Evolutionary conservation across 1,284 basidiomycete genomes (phyloP).

Genomic region (Xanthoconium separans): DNA sequence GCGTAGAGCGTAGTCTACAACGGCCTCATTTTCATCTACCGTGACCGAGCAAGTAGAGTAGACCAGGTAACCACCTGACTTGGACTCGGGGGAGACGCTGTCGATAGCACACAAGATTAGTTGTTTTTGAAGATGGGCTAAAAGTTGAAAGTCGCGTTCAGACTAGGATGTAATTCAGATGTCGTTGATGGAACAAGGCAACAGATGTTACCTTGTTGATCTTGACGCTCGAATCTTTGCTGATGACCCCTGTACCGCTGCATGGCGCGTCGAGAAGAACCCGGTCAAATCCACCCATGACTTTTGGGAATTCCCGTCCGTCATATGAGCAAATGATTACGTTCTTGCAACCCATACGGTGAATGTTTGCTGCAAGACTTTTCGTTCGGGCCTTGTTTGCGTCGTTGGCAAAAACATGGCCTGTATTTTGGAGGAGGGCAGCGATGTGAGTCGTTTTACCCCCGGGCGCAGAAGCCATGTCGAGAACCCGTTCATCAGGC

Average conservation of each 20-base stretch:
- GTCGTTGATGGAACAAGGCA: neutral
- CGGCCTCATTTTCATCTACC: constrained; percentile 97
- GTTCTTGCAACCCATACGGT: constrained; percentile 97
- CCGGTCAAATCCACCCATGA: constrained; percentile 97
- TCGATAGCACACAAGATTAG: constrained; percentile 98
- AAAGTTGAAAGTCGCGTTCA: constrained; percentile 90
- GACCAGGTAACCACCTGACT: constrained; percentile 92
- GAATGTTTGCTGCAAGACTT: constrained; percentile 94
- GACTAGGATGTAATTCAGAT: constrained; percentile 50
- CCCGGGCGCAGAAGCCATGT: constrained; percentile 99
- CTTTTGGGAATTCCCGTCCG: constrained; percentile 98
- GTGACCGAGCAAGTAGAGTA: constrained; percentile 99
- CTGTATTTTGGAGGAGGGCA: constrained; percentile 96
- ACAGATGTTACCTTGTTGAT: constrained; percentile 81
- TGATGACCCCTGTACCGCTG: constrained; percentile 97
- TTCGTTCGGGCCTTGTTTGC: constrained; percentile 94
- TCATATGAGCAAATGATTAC: constrained; percentile 98
- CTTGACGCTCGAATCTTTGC: constrained; percentile 97
- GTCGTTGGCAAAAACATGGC: constrained; percentile 98
- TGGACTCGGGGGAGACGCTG: constrained; percentile 86
- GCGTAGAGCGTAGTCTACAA: constrained; percentile 97
- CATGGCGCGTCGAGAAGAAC: constrained; percentile 97
- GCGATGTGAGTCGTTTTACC: constrained; percentile 98
- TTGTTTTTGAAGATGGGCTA: constrained; percentile 98
- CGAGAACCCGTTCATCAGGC: constrained; percentile 91